A percentile compares a stretch with the other conserved stretches of the same genome.
These are phyloP conservation scores for Prunus armeniaca DNA, from an alignment of 306 rosid species.

Conservation along the genomic window DNA sequence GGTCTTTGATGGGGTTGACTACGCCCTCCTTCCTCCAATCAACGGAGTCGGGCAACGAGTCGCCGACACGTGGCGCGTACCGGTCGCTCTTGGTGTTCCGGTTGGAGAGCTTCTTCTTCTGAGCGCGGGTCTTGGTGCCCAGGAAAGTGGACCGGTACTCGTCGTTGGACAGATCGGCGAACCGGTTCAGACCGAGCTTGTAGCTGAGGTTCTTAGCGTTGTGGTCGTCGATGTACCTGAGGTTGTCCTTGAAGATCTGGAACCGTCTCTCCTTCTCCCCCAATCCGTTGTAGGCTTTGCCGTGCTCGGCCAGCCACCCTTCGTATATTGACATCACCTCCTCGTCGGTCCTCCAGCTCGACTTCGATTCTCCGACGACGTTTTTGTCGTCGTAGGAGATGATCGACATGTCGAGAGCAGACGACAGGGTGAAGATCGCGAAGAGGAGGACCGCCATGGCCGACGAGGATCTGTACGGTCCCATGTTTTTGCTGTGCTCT, in stretches of 20 bases:
- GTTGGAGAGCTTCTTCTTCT: constrained; percentile 32
- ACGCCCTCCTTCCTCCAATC: constrained; percentile 97
- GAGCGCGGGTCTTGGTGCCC: constrained; percentile 41
- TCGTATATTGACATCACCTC: constrained; percentile 65
- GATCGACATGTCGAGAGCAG: constrained; percentile 73
- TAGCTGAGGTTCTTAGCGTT: constrained; percentile 47
- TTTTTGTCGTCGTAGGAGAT: constrained; percentile 47
- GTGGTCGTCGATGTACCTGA: constrained; percentile 65
- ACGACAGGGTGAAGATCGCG: constrained; percentile 35
- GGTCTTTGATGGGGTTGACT: constrained; percentile 68
- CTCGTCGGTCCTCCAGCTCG: constrained; percentile 45
- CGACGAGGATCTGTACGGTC: constrained; percentile 28
- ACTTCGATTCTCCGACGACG: constrained; percentile 5
- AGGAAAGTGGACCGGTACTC: constrained; percentile 71
- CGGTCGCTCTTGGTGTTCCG: constrained; percentile 33
- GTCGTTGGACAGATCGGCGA: constrained; percentile 87
- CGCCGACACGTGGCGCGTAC: constrained; percentile 68
- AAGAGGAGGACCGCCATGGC: constrained; percentile 34
- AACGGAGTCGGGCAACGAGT: constrained; percentile 55
- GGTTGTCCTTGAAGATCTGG: constrained; percentile 83
- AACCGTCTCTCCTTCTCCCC: constrained; percentile 74
- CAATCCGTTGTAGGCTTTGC: constrained; percentile 52
- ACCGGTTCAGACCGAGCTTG: constrained; percentile 71
- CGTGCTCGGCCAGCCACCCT: constrained; percentile 67
- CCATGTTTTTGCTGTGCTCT: constrained; percentile 35